A percentile compares a stretch with the other conserved stretches of the same genome.
Evolutionary conservation across 441 rosid genomes (phyloP).

Genomic region (Euphorbia corollata): DNA sequence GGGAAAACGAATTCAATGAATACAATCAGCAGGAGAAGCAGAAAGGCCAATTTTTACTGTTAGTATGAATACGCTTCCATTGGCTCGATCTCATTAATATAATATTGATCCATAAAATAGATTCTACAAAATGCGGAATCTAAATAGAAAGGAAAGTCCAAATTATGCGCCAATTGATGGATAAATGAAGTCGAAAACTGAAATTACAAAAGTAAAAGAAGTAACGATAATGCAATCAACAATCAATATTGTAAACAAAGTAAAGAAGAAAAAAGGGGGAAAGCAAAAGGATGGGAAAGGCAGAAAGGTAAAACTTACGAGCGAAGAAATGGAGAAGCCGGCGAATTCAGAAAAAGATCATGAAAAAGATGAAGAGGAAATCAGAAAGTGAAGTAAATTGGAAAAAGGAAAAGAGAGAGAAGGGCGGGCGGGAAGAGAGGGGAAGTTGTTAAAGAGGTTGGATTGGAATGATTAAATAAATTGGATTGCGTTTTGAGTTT

Average conservation of each 20-base stretch:
- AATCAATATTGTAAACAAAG: background rate
- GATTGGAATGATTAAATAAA: background rate
- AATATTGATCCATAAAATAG: background rate
- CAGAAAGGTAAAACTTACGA: background rate
- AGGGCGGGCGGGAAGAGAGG: background rate
- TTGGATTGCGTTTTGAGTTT: background rate
- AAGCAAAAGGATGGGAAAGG: background rate
- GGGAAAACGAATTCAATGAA: background rate
- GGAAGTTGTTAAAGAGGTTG: slow-evolving; percentile 1
- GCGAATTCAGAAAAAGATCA: background rate
- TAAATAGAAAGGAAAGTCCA: background rate
- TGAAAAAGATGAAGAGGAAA: background rate
- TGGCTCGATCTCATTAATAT: background rate
- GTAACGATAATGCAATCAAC: background rate
- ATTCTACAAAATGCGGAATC: background rate
- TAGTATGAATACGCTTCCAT: background rate
- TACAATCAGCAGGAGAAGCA: background rate
- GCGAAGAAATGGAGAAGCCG: background rate
- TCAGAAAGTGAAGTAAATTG: background rate
- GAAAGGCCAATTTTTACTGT: background rate
- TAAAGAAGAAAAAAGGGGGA: background rate
- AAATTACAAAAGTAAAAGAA: background rate
- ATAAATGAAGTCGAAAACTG: background rate
- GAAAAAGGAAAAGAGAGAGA: background rate
- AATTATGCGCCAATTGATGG: background rate